phyloP scores from a whole-genome alignment of 139 green algal species.

The Chlamydomonas incerta region DNA sequence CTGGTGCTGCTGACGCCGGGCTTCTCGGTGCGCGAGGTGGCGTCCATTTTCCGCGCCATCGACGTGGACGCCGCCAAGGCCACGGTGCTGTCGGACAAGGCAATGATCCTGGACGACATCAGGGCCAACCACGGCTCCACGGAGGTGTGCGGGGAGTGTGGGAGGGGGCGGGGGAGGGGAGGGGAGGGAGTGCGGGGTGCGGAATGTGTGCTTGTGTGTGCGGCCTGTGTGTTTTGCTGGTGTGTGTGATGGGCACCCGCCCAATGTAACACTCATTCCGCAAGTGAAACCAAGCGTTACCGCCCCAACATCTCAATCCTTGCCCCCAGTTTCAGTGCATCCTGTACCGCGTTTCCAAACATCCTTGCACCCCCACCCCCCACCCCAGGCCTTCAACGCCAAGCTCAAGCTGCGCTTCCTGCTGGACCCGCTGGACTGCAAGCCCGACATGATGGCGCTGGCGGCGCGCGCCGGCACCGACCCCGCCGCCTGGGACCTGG shows the following conservation, averaged over 20 bases:
- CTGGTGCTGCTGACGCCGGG: slow-evolving; percentile 37
- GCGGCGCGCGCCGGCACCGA: not conserved
- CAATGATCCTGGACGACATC: slow-evolving; percentile 31
- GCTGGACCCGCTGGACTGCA: slow-evolving; percentile 32
- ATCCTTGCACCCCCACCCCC: not conserved
- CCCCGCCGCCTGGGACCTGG: not conserved
- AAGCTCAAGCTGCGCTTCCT: slow-evolving; percentile 46
- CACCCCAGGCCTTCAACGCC: slow-evolving; percentile 28
- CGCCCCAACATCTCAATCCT: too few species aligned
- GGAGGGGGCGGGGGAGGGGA: not conserved
- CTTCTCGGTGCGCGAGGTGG: slow-evolving; percentile 18
- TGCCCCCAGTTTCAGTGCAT: too few species aligned
- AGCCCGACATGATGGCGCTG: slow-evolving; percentile 16
- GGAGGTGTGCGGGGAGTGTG: not conserved
- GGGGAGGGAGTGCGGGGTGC: not conserved
- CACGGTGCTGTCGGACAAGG: slow-evolving; percentile 25
- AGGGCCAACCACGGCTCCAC: slow-evolving; percentile 10
- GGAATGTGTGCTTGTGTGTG: too few species aligned
- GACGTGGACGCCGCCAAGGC: slow-evolving; percentile 32
- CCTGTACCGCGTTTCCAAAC: too few species aligned
- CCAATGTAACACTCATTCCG: too few species aligned
- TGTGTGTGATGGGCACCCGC: too few species aligned
- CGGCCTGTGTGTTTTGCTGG: too few species aligned
- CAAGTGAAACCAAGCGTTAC: too few species aligned
- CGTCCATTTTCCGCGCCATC: slow-evolving; percentile 37